phyloP scores from a whole-genome alignment of 768 basidiomycete species.

The Coprinopsis strossmayeri region DNA sequence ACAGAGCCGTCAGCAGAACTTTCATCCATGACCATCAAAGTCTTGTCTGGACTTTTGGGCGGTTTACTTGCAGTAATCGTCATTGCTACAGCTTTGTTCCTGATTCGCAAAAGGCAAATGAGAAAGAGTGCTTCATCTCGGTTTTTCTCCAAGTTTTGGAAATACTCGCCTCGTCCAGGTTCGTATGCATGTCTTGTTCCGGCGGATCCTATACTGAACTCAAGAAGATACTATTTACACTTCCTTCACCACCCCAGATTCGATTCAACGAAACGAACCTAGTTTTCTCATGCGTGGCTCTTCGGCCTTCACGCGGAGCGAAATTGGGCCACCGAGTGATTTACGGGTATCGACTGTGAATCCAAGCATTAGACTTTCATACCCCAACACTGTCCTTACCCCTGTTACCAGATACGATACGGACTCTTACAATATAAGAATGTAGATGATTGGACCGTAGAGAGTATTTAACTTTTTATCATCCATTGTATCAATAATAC shows the following conservation, averaged over 20 bases:
- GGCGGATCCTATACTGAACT: background rate
- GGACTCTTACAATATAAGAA: background rate
- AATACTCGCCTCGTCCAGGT: conserved; percentile 18
- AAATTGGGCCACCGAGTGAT: conserved; percentile 17
- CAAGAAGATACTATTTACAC: conserved; percentile 26
- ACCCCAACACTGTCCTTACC: background rate
- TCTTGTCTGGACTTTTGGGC: conserved; percentile 9
- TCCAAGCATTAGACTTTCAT: background rate
- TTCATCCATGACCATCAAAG: conserved; percentile 4
- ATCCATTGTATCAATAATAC: background rate
- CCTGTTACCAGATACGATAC: too few species aligned
- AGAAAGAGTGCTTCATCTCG: conserved; percentile 4
- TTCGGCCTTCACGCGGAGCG: conserved; percentile 18
- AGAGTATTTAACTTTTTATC: background rate
- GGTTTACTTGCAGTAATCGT: conserved; percentile 11
- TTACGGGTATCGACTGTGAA: conserved; percentile 13
- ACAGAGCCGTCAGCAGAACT: background rate
- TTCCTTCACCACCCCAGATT: conserved; percentile 28
- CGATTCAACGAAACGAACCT: conserved; percentile 25
- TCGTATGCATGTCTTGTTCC: background rate
- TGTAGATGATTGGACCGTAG: background rate
- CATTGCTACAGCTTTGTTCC: conserved; percentile 1
- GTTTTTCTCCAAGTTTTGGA: conserved; percentile 9
- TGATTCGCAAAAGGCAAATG: conserved; percentile 5
- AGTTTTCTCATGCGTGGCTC: conserved; percentile 20